Base-by-base conservation (phyloP, 1,284 basidiomycete species). In the Marasmius oreades region DNA sequence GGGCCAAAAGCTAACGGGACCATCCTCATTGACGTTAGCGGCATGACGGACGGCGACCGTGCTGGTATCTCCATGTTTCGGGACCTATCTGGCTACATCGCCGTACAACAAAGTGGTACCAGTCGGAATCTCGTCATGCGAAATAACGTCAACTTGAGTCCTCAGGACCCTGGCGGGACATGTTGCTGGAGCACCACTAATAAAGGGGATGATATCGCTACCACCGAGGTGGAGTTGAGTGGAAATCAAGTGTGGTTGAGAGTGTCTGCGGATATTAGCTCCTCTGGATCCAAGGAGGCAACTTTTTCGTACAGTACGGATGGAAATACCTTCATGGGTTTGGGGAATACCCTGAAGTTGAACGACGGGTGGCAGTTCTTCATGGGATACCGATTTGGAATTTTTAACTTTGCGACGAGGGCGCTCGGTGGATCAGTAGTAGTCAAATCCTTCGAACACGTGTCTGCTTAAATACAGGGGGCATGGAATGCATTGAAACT, bases 1-100 rank as follows among this genome's bases (percentile, higher is more conserved):
- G 67, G 67, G 2, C 67, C 65, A 26, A 56, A 59, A 26, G 62
- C 65, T n/a, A 67, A 60, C 12, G 67, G 57, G 1, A 67, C 66
- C 12, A 67, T 68, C 53, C 57, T 61, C 39, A 47, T 68, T 34
- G 60, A 59, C 55, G 55, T 60, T 44, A 53, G 55, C n/a, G 44
- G 31, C 44, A 67, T 68, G 65, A 55, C 43, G 22, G 60, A 64
- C 26, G 67, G 67, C 14, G 67, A 67, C 50, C 65, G 65, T 46
- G 64, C 67, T 39, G 67, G 65, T 24, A 64, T 68, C 23, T 63
- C 58, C 6, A 42, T 67, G 23, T 57, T 67, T 51, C 63, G 66
- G 14, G 67, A 68, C 47, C 31, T 51, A 8, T 66, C 64, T 16
- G 64, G 62, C 2, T 69, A 60, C 53, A 60, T 68, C 20, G 65